Evolutionary conservation across 768 basidiomycete genomes (phyloP), one percentile per base, ranked within the genome.

Genomic region (Mycena haematopus): DNA sequence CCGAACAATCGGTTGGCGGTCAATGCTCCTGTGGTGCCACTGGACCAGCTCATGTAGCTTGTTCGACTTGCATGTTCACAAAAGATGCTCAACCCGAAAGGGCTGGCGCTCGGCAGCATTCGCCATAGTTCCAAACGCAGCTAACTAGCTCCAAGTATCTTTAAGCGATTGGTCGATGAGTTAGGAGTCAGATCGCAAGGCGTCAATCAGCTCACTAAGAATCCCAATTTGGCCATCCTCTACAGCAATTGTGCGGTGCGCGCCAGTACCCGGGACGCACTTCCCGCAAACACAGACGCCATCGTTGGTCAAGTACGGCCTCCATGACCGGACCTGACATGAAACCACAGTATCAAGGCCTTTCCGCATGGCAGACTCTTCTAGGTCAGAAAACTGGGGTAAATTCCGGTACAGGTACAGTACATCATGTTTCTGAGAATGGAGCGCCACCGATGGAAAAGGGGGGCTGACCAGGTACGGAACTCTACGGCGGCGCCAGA

Each of bases 141-240:
- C 44, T 24, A 42, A 24, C 21, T 24, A 56, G 31, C n/a, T n/a
- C n/a, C n/a, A n/a, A 35, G 35, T n/a, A 6, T 8, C n/a, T n/a
- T 42, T n/a, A 17, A 38, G 3, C 51, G 49, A 42, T 40, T 52
- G 40, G 35, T 36, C 24, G 36, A 29, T 21, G 27, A 31, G 9
- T 31, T 31, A 9, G n/a, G 29, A 5, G 10, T 24, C 27, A 38
- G 22, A 24, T 21, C 38, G 36, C 47, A 42, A 35, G 36, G 61
- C 55, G 61, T 56, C 40, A 52, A 62, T 62, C 61, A 62, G 29
- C 54, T 54, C 29, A 52, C 50, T 57, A 40, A 27, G 50, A 56
- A 56, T 54, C 56, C 50, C 24, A 44, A 62, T 62, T 42, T 14
- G 61, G 55, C 19, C 25, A 51, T 22, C 9, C 44, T 52, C 51